Evolutionary conservation across 2,329 filamentous ascomycete species (phyloP).

Genomic region (Stenocarpella maydis): DNA sequence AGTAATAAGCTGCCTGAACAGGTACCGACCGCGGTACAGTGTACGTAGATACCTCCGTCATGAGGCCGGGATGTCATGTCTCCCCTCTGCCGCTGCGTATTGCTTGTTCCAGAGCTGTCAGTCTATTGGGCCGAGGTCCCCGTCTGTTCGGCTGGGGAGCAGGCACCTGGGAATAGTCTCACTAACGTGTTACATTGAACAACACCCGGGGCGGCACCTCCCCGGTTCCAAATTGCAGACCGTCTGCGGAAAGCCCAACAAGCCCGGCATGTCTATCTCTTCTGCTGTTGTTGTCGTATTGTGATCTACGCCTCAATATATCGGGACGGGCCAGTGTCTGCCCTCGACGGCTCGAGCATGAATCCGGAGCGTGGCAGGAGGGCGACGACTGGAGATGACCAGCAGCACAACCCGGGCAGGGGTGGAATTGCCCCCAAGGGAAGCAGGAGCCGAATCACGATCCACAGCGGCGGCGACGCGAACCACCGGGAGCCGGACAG

Average conservation of each 20-base stretch:
- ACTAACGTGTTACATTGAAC: slow-evolving; percentile 20
- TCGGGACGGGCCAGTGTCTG: not conserved
- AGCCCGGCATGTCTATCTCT: not conserved
- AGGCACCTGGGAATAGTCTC: slow-evolving; percentile 26
- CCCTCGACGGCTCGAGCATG: not conserved
- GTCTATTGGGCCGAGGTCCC: not conserved
- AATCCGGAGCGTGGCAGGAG: not conserved
- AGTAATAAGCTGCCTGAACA: slow-evolving; percentile 3
- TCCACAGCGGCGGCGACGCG: slow-evolving; percentile 5
- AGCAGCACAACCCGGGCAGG: slow-evolving; percentile 3
- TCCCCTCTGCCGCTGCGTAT: not conserved
- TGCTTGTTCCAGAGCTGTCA: slow-evolving; percentile 7
- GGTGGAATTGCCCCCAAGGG: slow-evolving; percentile 20
- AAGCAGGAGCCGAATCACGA: slow-evolving; percentile 12
- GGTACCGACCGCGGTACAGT: too few relatives aligned
- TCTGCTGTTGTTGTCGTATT: not conserved
- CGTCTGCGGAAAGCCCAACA: not conserved
- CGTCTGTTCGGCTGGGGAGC: slow-evolving; percentile 4
- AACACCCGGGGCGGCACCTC: slow-evolving; percentile 17
- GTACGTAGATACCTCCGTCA: not conserved
- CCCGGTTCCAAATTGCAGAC: slow-evolving; percentile 25
- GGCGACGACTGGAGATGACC: not conserved
- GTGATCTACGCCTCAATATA: slow-evolving; percentile 16
- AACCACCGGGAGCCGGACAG: slow-evolving; percentile 12
- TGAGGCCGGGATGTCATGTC: not conserved